These are phyloP conservation scores for Cyberlindnera meyerae DNA, from an alignment of 805 yeast genomes.

Conservation along the genomic window DNA sequence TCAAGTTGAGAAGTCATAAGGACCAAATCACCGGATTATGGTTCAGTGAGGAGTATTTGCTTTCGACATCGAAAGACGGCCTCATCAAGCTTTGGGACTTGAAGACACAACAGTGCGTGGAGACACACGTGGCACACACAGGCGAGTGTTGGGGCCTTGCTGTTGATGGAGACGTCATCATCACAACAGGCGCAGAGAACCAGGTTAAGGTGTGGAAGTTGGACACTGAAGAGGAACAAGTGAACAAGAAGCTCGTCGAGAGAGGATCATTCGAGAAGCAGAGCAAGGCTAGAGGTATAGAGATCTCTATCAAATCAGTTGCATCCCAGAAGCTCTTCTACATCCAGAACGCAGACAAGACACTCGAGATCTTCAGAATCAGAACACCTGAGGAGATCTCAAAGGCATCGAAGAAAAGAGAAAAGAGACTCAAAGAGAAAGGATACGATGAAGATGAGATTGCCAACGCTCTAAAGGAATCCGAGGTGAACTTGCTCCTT, in stretches of 20 bases:
- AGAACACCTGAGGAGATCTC: constrained; percentile 72
- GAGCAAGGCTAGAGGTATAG: constrained; percentile 66
- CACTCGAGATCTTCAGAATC: constrained; percentile 73
- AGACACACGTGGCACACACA: constrained; percentile 89
- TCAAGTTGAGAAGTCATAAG: constrained; percentile 82
- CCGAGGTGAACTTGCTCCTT: constrained; percentile 51
- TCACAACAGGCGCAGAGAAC: constrained; percentile 77
- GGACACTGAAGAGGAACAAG: constrained; percentile 41
- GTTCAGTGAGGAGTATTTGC: constrained; percentile 54
- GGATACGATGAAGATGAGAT: constrained; percentile 61
- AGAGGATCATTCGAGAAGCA: constrained; percentile 69
- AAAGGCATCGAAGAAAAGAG: constrained; percentile 72
- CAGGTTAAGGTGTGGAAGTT: constrained; percentile 81
- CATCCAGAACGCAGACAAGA: constrained; percentile 75
- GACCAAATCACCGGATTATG: constrained; percentile 78
- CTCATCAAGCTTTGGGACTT: constrained; percentile 91
- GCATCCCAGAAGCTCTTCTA: constrained; percentile 45
- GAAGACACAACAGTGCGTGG: constrained; percentile 82
- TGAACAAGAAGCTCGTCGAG: constrained; percentile 48
- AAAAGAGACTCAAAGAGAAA: constrained; percentile 70
- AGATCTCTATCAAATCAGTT: constrained; percentile 45
- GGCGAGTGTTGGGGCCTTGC: constrained; percentile 92
- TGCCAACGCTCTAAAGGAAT: constrained; percentile 39
- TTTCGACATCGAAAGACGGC: constrained; percentile 86
- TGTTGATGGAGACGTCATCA: constrained; percentile 35